These are phyloP conservation scores for Quambalaria eucalypti DNA, from an alignment of 1,284 basidiomycete species.

Conservation along the genomic window DNA sequence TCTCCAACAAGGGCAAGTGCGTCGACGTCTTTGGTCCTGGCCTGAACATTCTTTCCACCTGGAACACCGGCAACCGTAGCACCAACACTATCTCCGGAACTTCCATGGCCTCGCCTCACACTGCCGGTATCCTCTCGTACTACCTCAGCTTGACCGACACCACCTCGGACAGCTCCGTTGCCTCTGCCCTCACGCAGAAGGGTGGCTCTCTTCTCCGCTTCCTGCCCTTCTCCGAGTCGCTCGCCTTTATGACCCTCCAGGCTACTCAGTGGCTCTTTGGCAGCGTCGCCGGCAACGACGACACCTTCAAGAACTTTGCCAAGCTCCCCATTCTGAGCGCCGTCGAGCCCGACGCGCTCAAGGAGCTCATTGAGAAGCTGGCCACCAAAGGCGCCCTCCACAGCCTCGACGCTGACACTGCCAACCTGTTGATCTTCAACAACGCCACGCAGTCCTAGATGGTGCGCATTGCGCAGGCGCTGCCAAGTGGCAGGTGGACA, in stretches of 20 bases:
- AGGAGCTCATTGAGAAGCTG: conserved; percentile 62
- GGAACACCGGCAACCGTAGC: conserved; percentile 50
- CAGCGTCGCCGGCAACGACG: conserved; percentile 12
- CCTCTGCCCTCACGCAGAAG: neutral
- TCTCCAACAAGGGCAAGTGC: conserved; percentile 57
- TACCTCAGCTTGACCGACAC: conserved; percentile 58
- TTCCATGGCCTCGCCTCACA: conserved; percentile 58
- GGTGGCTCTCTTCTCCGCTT: conserved; percentile 1
- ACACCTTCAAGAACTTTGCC: conserved; percentile 21
- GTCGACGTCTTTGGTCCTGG: conserved; percentile 77
- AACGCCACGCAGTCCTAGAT: conserved; percentile 31
- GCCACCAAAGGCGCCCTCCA: conserved; percentile 55
- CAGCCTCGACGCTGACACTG: conserved; percentile 35
- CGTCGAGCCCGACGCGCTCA: conserved; percentile 57
- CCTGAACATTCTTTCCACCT: conserved; percentile 58
- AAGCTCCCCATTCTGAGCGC: conserved; percentile 50
- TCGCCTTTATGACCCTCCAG: conserved; percentile 15
- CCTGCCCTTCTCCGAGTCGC: conserved; percentile 7
- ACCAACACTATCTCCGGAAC: conserved; percentile 63
- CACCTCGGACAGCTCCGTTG: conserved; percentile 22
- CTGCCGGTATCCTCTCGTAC: conserved; percentile 46
- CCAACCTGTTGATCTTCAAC: conserved; percentile 44
- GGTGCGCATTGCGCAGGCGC: neutral
- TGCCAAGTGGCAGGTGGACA: neutral
- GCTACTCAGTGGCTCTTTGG: conserved; percentile 31